Evolutionary conservation across 1,139 yeast species (phyloP).

Genomic region (Hanseniaspora sp.): DNA sequence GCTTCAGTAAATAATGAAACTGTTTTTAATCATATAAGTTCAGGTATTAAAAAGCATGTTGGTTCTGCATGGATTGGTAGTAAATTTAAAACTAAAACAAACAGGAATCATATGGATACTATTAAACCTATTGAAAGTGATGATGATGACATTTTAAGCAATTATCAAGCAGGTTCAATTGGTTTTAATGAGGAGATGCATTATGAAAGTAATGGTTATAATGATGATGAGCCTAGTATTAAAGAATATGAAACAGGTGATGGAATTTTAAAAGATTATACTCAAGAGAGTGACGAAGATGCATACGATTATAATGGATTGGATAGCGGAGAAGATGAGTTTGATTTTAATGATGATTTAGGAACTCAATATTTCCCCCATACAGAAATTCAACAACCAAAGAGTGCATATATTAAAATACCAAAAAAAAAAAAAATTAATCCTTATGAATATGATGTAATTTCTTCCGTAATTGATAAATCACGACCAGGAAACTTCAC

Average conservation of each 20-base stretch:
- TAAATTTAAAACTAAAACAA: neutral
- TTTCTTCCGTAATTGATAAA: neutral
- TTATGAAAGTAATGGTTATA: too few species aligned
- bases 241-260: neutral
- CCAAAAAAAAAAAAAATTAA: neutral
- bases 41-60: neutral
- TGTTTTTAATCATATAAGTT: neutral
- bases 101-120: neutral
- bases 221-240: neutral
- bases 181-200: too few species aligned
- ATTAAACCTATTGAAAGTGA: neutral
- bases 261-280: neutral
- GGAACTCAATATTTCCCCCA: constrained; percentile 8
- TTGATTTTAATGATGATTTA: constrained; percentile 1
- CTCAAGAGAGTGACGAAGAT: neutral
- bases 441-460: neutral
- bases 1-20: too few species aligned
- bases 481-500: neutral
- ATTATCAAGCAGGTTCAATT: too few species aligned
- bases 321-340: neutral
- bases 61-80: neutral
- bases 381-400: constrained; percentile 11
- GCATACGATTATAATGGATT: neutral
- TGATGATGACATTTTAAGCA: too few species aligned
- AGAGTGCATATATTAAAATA: neutral